phyloP scores from a whole-genome alignment of 2,329 filamentous ascomycete species.

The Endocalyx cinctus region DNA sequence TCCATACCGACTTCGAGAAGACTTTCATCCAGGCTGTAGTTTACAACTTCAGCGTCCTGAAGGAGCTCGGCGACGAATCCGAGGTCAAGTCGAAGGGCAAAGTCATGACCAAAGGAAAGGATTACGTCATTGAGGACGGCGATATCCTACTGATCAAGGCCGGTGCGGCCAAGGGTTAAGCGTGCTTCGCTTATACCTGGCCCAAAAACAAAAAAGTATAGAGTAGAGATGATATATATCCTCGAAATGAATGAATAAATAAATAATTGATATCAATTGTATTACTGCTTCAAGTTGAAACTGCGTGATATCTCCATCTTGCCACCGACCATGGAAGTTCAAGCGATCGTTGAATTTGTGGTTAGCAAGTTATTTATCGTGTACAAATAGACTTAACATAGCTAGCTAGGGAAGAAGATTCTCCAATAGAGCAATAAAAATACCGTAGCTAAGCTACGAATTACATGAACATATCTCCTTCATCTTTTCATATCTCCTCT shows the following conservation, averaged over 20 bases:
- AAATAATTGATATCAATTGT: background rate
- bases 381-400: no score
- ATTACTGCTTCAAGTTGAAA: background rate
- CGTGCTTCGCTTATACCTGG: slow-evolving; percentile 2
- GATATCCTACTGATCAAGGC: slow-evolving; percentile 86
- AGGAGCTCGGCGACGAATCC: slow-evolving; percentile 83
- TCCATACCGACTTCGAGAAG: slow-evolving; percentile 98
- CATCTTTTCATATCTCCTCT: background rate
- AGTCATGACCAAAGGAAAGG: slow-evolving; percentile 97
- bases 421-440: no score
- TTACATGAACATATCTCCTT: no score
- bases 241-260: background rate
- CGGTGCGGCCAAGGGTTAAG: slow-evolving; percentile 69
- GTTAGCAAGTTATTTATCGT: no score
- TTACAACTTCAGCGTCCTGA: slow-evolving; percentile 79
- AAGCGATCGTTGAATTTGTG: background rate
- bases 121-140: slow-evolving; percentile 84
- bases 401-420: no score
- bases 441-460: no score
- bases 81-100: slow-evolving; percentile 92
- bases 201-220: background rate
- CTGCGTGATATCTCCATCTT: no score
- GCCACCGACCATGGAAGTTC: no score
- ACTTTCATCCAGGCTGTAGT: slow-evolving; percentile 97
- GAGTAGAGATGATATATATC: background rate